Evolutionary conservation across 345 rosid species (phyloP), one percentile per base, ranked within the genome.

Genomic region (Iberis pinnata): DNA sequence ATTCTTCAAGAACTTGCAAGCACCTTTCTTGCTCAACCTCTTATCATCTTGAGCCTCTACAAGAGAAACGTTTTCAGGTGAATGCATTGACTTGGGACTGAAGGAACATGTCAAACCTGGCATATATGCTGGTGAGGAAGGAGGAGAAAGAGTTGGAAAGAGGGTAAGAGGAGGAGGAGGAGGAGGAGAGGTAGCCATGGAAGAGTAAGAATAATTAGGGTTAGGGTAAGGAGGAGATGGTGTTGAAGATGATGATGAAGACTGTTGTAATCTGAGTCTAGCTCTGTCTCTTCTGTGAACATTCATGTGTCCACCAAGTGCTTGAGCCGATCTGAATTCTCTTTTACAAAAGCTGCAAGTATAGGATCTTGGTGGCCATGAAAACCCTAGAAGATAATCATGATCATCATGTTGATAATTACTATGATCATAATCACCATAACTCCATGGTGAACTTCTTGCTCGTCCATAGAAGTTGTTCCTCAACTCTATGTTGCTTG

Each of bases 301-400:
- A 63, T 89, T 89, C 97, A 86, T 89, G 76, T 89, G 97, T 17
- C 97, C 95, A 16, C 97, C 97, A 49, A 90, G 87, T 58, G 97
- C 98, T 72, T 90, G 98, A 66, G 96, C 96, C 31, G 96, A 87
- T 72, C 81, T 79, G 62, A 87, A 90, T 64, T 84, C 98, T 41
- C 96, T 80, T 54, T 82, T 82, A 76, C 98, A 90, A 76, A 87
- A 90, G 73, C 86, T 90, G 54, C 98, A 90, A 14, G 86, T 70
- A 73, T 90, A 90, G 37, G 95, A 84, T 72, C 96, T 81, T 32
- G 98, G 95, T 25, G 96, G 98, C 98, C 98, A 90, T 42, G 95
- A 79, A 71, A 84, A 74, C 49, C 80, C 88, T 31, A 72, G 56
- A 39, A 76, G 73, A 64, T 72, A 78, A 44, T 83, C 82, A 55